Conservation (phyloP, 148 eudicot species). For the Vaccinium macrocarpon region DNA sequence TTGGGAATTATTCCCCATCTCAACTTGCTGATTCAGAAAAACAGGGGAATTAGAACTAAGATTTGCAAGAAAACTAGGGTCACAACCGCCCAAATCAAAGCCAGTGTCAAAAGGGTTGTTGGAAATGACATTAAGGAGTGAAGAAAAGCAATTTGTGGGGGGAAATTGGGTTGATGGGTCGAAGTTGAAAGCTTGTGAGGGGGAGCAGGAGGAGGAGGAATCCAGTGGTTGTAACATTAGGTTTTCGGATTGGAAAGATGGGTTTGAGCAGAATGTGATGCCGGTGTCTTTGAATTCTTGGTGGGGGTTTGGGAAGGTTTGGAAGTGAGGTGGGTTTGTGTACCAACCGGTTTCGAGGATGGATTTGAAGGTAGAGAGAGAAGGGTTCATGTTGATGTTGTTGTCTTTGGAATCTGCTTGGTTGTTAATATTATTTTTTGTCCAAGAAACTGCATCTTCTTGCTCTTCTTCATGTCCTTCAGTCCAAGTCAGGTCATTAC, state of each 20-base stretch:
- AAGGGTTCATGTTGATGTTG: constrained; percentile 9
- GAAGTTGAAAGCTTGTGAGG: constrained; percentile 22
- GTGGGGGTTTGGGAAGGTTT: neutral
- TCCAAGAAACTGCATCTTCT: constrained; percentile 43
- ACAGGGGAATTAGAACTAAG: constrained; percentile 21
- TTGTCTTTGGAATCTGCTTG: constrained; percentile 10
- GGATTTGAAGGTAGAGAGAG: constrained; percentile 34
- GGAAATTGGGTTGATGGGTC: constrained; percentile 28
- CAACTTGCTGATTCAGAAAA: constrained; percentile 33
- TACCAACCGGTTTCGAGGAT: constrained; percentile 42
- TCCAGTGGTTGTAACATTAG: constrained; percentile 21
- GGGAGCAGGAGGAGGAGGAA: constrained; percentile 26
- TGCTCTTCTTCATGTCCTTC: constrained; percentile 29
- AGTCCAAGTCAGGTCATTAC: constrained; percentile 41
- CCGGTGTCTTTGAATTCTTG: constrained; percentile 12
- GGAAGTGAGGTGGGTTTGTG: constrained; percentile 13
- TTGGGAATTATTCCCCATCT: constrained; percentile 37
- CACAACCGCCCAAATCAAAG: constrained; percentile 32
- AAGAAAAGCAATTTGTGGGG: constrained; percentile 23
- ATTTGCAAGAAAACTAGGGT: constrained; percentile 22
- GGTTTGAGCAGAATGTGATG: constrained; percentile 1
- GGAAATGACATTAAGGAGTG: constrained; percentile 19
- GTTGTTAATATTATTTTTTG: constrained; percentile 1
- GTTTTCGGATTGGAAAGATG: neutral
- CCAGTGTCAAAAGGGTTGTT: constrained; percentile 19